Percentiles rank a stretch among this genome's conserved stretches.
These are phyloP conservation scores for Amphicarpaea edgeworthii DNA, from an alignment of 306 rosid species.

Conservation along the genomic window DNA sequence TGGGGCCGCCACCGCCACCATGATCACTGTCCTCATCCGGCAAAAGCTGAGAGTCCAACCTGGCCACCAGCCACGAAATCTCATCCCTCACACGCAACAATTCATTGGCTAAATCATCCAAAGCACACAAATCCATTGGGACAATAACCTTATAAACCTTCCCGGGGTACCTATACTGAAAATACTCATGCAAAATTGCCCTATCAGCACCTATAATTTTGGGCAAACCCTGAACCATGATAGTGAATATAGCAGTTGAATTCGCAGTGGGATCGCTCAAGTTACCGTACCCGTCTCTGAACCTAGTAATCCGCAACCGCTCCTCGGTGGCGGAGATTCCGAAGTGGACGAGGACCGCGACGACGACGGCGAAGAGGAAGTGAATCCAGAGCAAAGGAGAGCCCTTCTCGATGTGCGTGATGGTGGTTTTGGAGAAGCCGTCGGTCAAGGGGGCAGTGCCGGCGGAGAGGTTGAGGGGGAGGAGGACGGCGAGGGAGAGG, in stretches of 20 bases:
- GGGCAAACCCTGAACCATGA: conserved; percentile 94
- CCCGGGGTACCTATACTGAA: conserved; percentile 90
- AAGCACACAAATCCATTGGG: conserved; percentile 94
- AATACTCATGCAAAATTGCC: conserved; percentile 73
- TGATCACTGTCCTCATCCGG: conserved; percentile 55
- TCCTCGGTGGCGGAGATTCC: conserved; percentile 75
- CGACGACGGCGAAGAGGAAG: conserved; percentile 70
- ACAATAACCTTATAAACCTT: conserved; percentile 79
- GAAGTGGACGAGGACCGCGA: conserved; percentile 74
- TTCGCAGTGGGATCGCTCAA: conserved; percentile 67
- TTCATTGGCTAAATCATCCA: conserved; percentile 84
- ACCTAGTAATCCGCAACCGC: conserved; percentile 77
- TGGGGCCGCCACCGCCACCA: conserved; percentile 37
- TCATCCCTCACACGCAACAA: conserved; percentile 76
- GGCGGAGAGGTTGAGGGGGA: conserved; percentile 78
- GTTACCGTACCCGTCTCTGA: conserved; percentile 89
- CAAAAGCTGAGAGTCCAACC: conserved; percentile 77
- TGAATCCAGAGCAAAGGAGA: conserved; percentile 89
- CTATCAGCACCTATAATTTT: conserved; percentile 76
- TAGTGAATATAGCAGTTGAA: conserved; percentile 89
- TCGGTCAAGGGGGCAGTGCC: conserved; percentile 72
- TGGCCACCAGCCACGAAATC: conserved; percentile 80
- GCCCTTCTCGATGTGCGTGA: conserved; percentile 82
- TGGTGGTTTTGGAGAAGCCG: conserved; percentile 84
- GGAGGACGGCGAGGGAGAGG: conserved; percentile 61